A percentile compares a stretch with the other conserved stretches of the same genome.
Evolutionary conservation across 2,329 filamentous ascomycete genomes (phyloP).

Genomic region (Pseudogymnoascus sp.): DNA sequence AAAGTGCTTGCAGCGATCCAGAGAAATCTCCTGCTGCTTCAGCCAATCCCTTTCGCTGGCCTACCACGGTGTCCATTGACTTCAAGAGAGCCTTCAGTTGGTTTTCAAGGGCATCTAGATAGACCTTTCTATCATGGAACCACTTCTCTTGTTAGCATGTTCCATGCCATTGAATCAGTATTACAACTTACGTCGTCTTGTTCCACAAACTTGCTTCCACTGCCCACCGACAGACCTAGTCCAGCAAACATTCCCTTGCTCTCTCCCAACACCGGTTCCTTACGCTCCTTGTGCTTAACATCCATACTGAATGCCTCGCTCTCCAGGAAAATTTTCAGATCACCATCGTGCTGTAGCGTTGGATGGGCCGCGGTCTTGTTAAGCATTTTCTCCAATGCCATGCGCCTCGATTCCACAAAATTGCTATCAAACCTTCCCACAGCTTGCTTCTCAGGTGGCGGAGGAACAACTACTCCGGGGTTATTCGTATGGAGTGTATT

Average conservation of each 20-base stretch:
- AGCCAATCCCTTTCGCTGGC: slow-evolving; percentile 84
- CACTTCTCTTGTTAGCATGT: slow-evolving; percentile 48
- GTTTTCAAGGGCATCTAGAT: slow-evolving; percentile 86
- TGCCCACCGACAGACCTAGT: slow-evolving; percentile 70
- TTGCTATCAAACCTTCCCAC: slow-evolving; percentile 93
- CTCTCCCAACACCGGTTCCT: slow-evolving; percentile 77
- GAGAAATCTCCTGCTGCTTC: slow-evolving; percentile 93
- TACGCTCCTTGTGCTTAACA: slow-evolving; percentile 93
- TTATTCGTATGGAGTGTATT: slow-evolving; percentile 90
- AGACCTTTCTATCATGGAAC: slow-evolving; percentile 95
- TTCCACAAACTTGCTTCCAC: slow-evolving; percentile 84
- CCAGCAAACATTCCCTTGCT: slow-evolving; percentile 90
- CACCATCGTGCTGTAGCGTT: slow-evolving; percentile 83
- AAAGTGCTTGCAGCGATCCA: slow-evolving; percentile 82
- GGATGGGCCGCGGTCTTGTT: slow-evolving; percentile 91
- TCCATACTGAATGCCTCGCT: slow-evolving; percentile 94
- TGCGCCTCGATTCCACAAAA: slow-evolving; percentile 87
- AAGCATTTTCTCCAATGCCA: slow-evolving; percentile 92
- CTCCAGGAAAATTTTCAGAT: slow-evolving; percentile 93
- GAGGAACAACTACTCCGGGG: slow-evolving; percentile 88
- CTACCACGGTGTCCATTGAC: slow-evolving; percentile 86
- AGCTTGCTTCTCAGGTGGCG: slow-evolving; percentile 95
- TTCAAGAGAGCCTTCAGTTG: slow-evolving; percentile 87
- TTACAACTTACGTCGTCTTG: slow-evolving; percentile 72
- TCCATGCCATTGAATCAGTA: neutral